Conservation (phyloP, 176 grass and related monocot genomes). For the Ananas comosus region DNA sequence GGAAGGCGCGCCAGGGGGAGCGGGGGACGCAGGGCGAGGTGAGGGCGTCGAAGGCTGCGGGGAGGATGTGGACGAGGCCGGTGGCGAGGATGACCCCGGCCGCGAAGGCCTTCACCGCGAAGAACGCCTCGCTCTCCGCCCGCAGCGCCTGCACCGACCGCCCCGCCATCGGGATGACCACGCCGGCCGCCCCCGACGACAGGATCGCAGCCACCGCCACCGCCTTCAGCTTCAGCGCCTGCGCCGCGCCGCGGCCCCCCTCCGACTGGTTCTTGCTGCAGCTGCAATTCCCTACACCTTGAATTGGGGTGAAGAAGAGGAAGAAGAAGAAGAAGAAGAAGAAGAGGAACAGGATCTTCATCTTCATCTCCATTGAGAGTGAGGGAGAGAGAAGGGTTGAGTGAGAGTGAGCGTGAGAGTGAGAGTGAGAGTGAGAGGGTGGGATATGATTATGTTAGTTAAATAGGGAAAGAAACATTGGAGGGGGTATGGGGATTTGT, state of each 20-base stretch:
- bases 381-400: constrained; percentile 5
- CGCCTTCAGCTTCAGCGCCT: constrained; percentile 43
- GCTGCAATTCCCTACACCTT: constrained; percentile 33
- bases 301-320: constrained; percentile 42
- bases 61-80: constrained; percentile 88
- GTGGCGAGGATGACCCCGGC: constrained; percentile 89
- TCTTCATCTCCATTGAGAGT: constrained; percentile 19
- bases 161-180: constrained; percentile 70
- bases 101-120: constrained; percentile 76
- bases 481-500: neutral
- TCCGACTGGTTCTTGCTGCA: constrained; percentile 36
- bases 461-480: neutral
- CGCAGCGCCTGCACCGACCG: constrained; percentile 42
- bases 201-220: constrained; percentile 88
- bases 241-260: constrained; percentile 19
- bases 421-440: constrained; percentile 8
- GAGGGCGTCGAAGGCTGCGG: constrained; percentile 55
- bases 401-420: constrained; percentile 9
- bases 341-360: constrained; percentile 29
- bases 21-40: constrained; percentile 58
- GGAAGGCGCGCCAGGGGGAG: constrained; percentile 33
- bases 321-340: constrained; percentile 28
- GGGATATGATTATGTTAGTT: constrained; percentile 1
- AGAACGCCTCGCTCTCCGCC: constrained; percentile 63
- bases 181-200: constrained; percentile 47